Percentiles rank a stretch among this genome's conserved stretches.
phyloP scores from a whole-genome alignment of 2,329 filamentous ascomycete genomes.

The Aplosporella prunicola region DNA sequence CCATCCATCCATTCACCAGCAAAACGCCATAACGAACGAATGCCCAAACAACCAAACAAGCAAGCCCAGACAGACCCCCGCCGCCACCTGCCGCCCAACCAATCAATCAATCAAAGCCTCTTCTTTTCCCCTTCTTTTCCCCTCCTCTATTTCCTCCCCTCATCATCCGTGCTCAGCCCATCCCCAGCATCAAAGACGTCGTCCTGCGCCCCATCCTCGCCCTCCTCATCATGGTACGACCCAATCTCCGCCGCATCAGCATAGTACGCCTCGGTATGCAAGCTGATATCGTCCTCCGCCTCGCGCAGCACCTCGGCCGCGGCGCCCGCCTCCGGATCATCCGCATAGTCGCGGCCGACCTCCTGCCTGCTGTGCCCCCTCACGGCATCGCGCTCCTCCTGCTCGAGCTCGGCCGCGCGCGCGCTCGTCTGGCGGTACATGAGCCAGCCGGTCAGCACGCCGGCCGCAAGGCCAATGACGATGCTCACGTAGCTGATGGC shows the following conservation, averaged over 20 bases:
- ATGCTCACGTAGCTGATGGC: conserved; percentile 79
- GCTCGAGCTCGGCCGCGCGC: conserved; percentile 41
- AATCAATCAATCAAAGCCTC: background rate
- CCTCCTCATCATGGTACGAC: conserved; percentile 34
- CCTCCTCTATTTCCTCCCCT: too few relatives aligned
- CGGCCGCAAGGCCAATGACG: conserved; percentile 58
- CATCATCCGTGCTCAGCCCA: conserved; percentile 25
- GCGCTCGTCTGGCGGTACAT: conserved; percentile 61
- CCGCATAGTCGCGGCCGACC: conserved; percentile 32
- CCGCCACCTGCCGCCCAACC: too few relatives aligned
- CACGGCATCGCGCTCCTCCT: conserved; percentile 33
- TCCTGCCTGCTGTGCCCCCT: conserved; percentile 24
- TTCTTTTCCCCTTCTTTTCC: background rate
- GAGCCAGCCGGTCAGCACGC: conserved; percentile 66
- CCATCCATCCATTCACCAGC: too few relatives aligned
- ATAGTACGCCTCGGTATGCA: conserved; percentile 28
- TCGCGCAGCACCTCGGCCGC: conserved; percentile 33
- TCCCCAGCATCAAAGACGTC: conserved; percentile 38
- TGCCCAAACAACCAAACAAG: too few relatives aligned
- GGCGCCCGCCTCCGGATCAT: conserved; percentile 36
- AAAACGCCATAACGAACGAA: too few relatives aligned
- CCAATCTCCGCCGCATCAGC: conserved; percentile 7
- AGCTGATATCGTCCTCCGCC: conserved; percentile 42
- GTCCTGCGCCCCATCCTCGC: conserved; percentile 33
- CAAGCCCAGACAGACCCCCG: too few relatives aligned